Percentiles rank a stretch among this genome's conserved stretches.
These are phyloP conservation scores for Pholiota adiposa DNA, from an alignment of 1,284 basidiomycete genomes.

Conservation along the genomic window DNA sequence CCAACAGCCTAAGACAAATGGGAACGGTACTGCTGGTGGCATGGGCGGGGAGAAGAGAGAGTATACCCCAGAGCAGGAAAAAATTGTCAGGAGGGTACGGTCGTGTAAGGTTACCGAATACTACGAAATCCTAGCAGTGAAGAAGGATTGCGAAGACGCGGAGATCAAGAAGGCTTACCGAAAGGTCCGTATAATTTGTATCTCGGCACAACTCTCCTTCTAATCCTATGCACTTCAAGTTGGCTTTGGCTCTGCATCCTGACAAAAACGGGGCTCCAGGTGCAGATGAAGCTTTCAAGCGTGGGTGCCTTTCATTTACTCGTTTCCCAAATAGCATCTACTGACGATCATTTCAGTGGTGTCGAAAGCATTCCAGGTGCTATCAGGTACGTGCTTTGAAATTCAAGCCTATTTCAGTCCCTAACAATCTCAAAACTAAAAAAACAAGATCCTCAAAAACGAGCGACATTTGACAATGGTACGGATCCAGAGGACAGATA, in stretches of 20 bases:
- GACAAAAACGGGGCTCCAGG: conserved; percentile 99
- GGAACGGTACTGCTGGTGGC: conserved; percentile 53
- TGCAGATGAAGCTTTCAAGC: conserved; percentile 98
- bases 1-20: conserved; percentile 39
- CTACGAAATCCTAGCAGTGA: conserved; percentile 90
- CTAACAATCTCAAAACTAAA: no score
- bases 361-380: conserved; percentile 95
- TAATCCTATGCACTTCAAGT: conserved; percentile 45
- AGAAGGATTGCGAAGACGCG: conserved; percentile 85
- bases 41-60: conserved; percentile 77
- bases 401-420: not conserved
- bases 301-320: conserved; percentile 50
- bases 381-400: conserved; percentile 66
- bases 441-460: conserved; percentile 89
- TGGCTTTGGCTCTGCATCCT: conserved; percentile 93
- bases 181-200: conserved; percentile 62
- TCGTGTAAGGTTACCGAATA: conserved; percentile 89
- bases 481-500: conserved; percentile 86
- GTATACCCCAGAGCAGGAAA: conserved; percentile 85
- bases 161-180: conserved; percentile 98
- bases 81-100: conserved; percentile 87
- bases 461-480: conserved; percentile 88
- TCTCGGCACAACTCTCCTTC: not conserved
- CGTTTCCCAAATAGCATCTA: not conserved
- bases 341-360: conserved; percentile 69